These are phyloP conservation scores for Meyerozyma elateridarum DNA, from an alignment of 1,139 yeast genomes.

Conservation along the genomic window DNA sequence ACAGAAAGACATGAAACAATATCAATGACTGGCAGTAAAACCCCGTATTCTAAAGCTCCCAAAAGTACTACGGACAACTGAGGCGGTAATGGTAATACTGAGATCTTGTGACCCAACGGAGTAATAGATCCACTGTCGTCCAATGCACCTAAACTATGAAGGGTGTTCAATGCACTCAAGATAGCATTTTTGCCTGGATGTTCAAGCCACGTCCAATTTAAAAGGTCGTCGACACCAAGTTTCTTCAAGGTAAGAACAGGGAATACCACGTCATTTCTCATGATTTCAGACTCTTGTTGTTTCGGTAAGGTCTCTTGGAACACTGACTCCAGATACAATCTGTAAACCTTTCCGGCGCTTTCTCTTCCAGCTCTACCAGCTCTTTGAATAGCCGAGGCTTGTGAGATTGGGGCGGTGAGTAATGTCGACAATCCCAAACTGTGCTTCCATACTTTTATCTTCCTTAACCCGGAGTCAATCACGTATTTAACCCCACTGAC, in stretches of 20 bases:
- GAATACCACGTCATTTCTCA: conserved; percentile 78
- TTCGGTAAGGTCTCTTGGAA: conserved; percentile 51
- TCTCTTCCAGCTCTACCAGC: conserved; percentile 99
- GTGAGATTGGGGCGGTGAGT: conserved; percentile 86
- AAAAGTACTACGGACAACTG: conserved; percentile 85
- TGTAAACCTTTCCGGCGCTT: conserved; percentile 77
- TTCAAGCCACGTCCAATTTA: conserved; percentile 91
- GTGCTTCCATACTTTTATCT: conserved; percentile 92
- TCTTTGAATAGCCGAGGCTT: conserved; percentile 92
- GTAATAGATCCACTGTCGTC: conserved; percentile 76
- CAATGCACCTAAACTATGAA: conserved; percentile 76
- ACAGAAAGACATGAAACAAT: conserved; percentile 91
- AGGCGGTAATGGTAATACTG: conserved; percentile 84
- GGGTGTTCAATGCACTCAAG: conserved; percentile 68
- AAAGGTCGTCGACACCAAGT: conserved; percentile 75
- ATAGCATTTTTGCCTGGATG: conserved; percentile 80
- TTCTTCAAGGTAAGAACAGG: conserved; percentile 81
- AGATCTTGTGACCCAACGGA: conserved; percentile 74
- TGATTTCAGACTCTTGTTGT: conserved; percentile 90
- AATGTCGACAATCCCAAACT: conserved; percentile 86
- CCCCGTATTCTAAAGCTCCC: conserved; percentile 56
- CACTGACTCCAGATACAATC: conserved; percentile 74
- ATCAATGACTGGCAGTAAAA: conserved; percentile 68
- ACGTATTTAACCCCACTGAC: conserved; percentile 95
- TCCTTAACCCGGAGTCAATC: conserved; percentile 85